phyloP scores from a whole-genome alignment of 192 early-diverging fungal genomes.

The Backusella liffmaniae region DNA sequence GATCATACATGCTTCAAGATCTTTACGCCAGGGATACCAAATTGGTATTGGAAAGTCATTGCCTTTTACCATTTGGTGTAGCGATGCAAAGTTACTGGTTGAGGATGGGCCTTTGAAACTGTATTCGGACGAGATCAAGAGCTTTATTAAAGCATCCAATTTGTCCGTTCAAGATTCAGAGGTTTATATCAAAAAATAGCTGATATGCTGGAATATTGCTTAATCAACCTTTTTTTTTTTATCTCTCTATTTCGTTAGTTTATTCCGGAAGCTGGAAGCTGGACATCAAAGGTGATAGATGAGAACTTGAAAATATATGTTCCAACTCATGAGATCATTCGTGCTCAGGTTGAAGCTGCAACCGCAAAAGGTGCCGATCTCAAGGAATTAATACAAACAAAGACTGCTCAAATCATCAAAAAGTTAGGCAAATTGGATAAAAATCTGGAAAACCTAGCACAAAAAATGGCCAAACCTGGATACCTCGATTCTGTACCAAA shows the following conservation, averaged over 20 bases:
- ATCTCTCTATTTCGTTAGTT: not conserved
- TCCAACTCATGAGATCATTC: conserved; percentile 31
- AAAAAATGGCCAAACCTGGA: conserved; percentile 23
- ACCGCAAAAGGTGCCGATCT: conserved; percentile 15
- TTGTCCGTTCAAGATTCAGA: conserved; percentile 24
- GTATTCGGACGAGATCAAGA: conserved; percentile 38
- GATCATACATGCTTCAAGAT: conserved; percentile 52
- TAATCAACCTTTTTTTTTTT: not conserved
- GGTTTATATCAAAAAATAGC: conserved; percentile 16
- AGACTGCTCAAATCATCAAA: conserved; percentile 21
- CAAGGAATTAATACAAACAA: not conserved
- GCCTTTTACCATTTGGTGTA: conserved; percentile 47
- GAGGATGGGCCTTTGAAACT: conserved; percentile 29
- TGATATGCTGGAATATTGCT: not conserved
- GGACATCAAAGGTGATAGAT: conserved; percentile 25
- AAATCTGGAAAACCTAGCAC: conserved; percentile 31
- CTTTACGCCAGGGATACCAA: conserved; percentile 52
- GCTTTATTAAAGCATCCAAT: conserved; percentile 37
- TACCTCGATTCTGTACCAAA: conserved; percentile 33
- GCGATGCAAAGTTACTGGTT: conserved; percentile 29
- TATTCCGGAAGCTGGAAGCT: not conserved
- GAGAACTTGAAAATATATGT: conserved; percentile 36
- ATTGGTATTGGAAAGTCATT: conserved; percentile 41
- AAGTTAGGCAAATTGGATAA: conserved; percentile 30
- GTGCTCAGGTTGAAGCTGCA: conserved; percentile 24